phyloP scores from a whole-genome alignment of 2,329 filamentous ascomycete species.

The Xylaria sp. region DNA sequence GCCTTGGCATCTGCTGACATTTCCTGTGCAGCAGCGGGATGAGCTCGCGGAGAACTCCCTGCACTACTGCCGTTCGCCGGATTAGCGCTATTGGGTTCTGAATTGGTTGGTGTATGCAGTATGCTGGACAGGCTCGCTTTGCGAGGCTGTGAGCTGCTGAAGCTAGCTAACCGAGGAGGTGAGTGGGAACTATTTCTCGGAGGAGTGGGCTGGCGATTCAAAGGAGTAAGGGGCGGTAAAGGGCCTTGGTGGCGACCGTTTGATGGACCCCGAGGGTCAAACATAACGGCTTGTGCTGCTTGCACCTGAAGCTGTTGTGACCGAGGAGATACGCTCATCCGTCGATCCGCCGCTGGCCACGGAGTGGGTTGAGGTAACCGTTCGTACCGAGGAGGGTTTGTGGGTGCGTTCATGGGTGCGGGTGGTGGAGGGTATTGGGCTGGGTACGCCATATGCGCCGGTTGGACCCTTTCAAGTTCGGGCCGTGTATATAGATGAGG shows the following conservation, averaged over 20 bases:
- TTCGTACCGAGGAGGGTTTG: constrained; percentile 33
- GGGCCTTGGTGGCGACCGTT: constrained; percentile 50
- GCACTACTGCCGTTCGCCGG: constrained; percentile 50
- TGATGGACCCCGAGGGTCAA: constrained; percentile 46
- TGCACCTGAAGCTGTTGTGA: constrained; percentile 53
- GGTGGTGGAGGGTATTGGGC: constrained; percentile 19
- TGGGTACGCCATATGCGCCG: constrained; percentile 28
- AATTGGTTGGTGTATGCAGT: constrained; percentile 53
- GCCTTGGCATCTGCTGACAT: constrained; percentile 66
- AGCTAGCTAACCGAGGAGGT: constrained; percentile 51
- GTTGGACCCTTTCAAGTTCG: constrained; percentile 39
- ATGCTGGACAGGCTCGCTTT: constrained; percentile 56
- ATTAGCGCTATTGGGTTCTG: constrained; percentile 54
- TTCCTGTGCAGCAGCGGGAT: constrained; percentile 38
- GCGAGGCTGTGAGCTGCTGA: constrained; percentile 41
- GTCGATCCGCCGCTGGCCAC: constrained; percentile 42
- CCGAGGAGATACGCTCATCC: constrained; percentile 45
- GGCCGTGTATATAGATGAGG: constrained; percentile 33
- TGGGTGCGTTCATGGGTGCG: constrained; percentile 14
- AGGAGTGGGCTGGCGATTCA: constrained; percentile 45
- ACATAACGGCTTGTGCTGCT: constrained; percentile 49
- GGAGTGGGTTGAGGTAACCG: constrained; percentile 32
- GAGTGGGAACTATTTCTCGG: constrained; percentile 57
- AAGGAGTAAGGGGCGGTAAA: constrained; percentile 48
- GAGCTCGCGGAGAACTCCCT: constrained; percentile 55